Evolutionary conservation across 2,329 filamentous ascomycete genomes (phyloP).

Genomic region (Ophiostoma triangulosporum): DNA sequence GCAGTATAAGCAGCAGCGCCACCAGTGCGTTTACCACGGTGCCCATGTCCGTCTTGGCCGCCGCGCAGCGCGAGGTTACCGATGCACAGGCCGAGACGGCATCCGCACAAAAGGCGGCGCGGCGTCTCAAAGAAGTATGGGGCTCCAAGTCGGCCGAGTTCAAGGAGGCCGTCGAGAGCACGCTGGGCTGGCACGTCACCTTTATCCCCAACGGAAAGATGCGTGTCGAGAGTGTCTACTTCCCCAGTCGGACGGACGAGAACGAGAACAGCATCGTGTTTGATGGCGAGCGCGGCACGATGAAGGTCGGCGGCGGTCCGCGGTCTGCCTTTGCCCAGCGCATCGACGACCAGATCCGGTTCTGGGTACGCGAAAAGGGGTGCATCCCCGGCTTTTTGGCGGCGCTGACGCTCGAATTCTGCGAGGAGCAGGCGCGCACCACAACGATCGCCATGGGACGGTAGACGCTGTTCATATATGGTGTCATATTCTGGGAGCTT

Average conservation of each 20-base stretch:
- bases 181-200: conserved; percentile 87
- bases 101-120: conserved; percentile 68
- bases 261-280: conserved; percentile 69
- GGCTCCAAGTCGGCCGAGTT: conserved; percentile 84
- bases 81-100: conserved; percentile 56
- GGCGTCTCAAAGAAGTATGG: conserved; percentile 80
- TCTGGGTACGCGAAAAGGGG: conserved; percentile 89
- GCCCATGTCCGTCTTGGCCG: conserved; percentile 62
- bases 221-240: conserved; percentile 76
- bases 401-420: conserved; percentile 85
- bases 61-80: conserved; percentile 60
- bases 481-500: neutral
- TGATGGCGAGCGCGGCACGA: conserved; percentile 85
- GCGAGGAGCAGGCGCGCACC: conserved; percentile 47
- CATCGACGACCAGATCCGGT: conserved; percentile 77
- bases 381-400: conserved; percentile 90
- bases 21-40: conserved; percentile 50
- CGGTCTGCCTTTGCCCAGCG: conserved; percentile 73
- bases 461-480: neutral
- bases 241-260: conserved; percentile 53
- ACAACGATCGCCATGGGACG: neutral
- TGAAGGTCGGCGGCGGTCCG: conserved; percentile 92
- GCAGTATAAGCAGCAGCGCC: neutral
- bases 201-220: conserved; percentile 97
- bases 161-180: conserved; percentile 82